These are phyloP conservation scores for Aspergillus caelatus DNA, from an alignment of 2,329 filamentous ascomycete species.

Conservation along the genomic window DNA sequence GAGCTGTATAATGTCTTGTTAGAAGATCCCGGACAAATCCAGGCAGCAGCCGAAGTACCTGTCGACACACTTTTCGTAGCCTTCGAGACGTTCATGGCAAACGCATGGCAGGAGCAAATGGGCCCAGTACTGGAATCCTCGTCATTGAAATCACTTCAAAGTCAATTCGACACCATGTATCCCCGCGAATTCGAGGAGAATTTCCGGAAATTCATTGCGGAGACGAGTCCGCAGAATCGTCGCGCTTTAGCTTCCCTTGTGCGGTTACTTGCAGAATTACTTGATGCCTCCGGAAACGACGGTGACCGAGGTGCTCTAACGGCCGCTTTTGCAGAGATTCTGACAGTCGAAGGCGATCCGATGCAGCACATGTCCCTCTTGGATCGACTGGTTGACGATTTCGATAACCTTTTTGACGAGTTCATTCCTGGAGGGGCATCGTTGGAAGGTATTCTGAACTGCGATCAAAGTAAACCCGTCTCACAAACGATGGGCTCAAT, in stretches of 20 bases:
- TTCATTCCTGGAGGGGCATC: conserved; percentile 49
- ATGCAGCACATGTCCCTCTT: conserved; percentile 85
- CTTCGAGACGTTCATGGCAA: conserved; percentile 88
- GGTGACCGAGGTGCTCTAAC: conserved; percentile 87
- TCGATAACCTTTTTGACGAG: conserved; percentile 83
- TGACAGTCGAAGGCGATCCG: conserved; percentile 76
- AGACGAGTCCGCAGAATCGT: conserved; percentile 62
- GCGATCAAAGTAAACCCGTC: conserved; percentile 61
- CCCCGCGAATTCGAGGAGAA: conserved; percentile 57
- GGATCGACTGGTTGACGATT: conserved; percentile 86
- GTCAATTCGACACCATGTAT: conserved; percentile 45
- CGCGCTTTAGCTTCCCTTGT: conserved; percentile 82
- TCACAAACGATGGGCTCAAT: conserved; percentile 73
- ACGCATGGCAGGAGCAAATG: conserved; percentile 87
- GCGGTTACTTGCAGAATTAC: conserved; percentile 80
- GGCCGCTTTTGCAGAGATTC: conserved; percentile 82
- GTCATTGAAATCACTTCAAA: conserved; percentile 73
- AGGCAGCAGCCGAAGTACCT: conserved; percentile 72
- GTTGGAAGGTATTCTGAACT: conserved; percentile 45
- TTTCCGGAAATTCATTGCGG: conserved; percentile 56
- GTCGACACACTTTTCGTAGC: conserved; percentile 87
- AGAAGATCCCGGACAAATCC: conserved; percentile 78
- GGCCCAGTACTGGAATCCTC: conserved; percentile 77
- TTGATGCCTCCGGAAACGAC: conserved; percentile 89
- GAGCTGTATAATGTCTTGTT: conserved; percentile 88